Conservation (phyloP, 805 yeast species). For the Schwanniomyces yamadae region DNA sequence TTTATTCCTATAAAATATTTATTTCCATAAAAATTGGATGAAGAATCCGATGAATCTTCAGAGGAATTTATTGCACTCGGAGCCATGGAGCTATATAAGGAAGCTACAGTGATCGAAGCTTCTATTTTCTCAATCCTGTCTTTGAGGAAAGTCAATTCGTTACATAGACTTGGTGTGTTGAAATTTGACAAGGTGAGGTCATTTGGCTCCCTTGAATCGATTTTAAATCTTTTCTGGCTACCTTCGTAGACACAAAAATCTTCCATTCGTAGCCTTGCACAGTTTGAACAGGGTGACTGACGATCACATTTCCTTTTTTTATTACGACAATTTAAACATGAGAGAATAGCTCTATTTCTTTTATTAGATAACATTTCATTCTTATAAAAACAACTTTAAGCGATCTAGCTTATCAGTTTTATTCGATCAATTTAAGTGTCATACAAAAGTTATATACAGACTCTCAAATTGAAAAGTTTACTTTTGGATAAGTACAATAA, state of each 20-base stretch:
- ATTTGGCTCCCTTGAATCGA: too few relatives aligned
- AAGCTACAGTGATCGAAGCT: slow-evolving; percentile 8
- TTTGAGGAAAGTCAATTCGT: slow-evolving; percentile 5
- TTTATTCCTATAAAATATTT: slow-evolving; percentile 2
- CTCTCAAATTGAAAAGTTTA: too few relatives aligned
- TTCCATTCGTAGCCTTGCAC: too few relatives aligned
- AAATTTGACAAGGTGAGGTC: too few relatives aligned
- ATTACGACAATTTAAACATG: slow-evolving; percentile 15
- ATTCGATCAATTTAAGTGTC: too few relatives aligned
- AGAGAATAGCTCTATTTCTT: slow-evolving; percentile 16
- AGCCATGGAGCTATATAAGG: neutral
- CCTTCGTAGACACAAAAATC: too few relatives aligned
- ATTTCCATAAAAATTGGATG: too few relatives aligned
- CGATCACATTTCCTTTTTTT: slow-evolving; percentile 20
- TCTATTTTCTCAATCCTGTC: slow-evolving; percentile 6
- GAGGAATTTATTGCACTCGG: neutral
- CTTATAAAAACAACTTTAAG: too few relatives aligned
- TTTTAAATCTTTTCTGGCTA: too few relatives aligned
- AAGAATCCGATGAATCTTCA: neutral
- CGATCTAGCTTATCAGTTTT: too few relatives aligned
- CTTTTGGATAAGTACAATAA: too few relatives aligned
- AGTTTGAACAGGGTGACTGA: slow-evolving; percentile 13
- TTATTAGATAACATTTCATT: slow-evolving; percentile 8
- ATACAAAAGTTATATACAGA: too few relatives aligned
- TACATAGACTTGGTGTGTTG: neutral